These are phyloP conservation scores for Lentinus brumalis DNA, from an alignment of 768 basidiomycete genomes.

Conservation along the genomic window DNA sequence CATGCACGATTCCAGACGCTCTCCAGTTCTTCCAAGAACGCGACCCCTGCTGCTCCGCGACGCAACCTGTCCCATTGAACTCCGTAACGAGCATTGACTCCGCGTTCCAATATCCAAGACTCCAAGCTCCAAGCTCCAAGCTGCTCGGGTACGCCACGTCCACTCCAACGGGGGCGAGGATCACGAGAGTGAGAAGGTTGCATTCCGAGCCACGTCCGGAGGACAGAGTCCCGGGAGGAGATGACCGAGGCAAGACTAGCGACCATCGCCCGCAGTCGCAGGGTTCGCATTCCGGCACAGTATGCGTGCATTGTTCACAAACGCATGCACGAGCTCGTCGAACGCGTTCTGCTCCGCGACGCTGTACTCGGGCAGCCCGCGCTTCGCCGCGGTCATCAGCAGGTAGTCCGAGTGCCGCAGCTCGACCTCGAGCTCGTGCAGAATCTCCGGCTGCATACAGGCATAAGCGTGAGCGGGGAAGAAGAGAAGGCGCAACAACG, in stretches of 20 bases:
- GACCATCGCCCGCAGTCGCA: not conserved
- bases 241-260: not conserved
- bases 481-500: conserved; percentile 24
- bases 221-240: not conserved
- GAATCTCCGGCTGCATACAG: conserved; percentile 59
- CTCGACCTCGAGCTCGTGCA: conserved; percentile 93
- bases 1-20: too few species aligned
- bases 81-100: too few species aligned
- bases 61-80: too few species aligned
- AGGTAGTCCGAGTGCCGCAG: conserved; percentile 72
- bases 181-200: too few species aligned
- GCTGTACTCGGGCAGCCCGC: conserved; percentile 57
- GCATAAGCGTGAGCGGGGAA: not conserved
- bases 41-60: too few species aligned
- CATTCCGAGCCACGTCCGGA: too few species aligned
- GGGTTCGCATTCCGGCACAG: conserved; percentile 66
- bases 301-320: conserved; percentile 92
- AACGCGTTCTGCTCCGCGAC: conserved; percentile 76
- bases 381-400: conserved; percentile 68
- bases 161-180: not conserved
- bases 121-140: not conserved
- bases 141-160: not conserved
- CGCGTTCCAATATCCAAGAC: too few species aligned
- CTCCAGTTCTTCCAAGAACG: too few species aligned
- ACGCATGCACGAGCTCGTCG: conserved; percentile 89